These are phyloP conservation scores for Diaporthe velutina DNA, from an alignment of 2,329 filamentous ascomycete genomes.

Conservation along the genomic window DNA sequence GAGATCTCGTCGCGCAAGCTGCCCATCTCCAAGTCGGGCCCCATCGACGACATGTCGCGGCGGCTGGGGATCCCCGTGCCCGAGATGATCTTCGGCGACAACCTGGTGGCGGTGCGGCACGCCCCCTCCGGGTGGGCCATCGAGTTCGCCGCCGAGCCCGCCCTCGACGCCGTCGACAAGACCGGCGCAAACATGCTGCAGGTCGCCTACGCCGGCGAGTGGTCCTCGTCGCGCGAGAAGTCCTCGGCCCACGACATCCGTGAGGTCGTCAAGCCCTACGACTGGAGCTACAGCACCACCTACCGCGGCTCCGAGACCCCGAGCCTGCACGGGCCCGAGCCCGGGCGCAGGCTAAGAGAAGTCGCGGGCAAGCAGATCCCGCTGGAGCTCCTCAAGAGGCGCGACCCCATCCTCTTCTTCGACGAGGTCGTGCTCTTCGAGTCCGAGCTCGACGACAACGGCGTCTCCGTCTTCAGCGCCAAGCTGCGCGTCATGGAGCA, in stretches of 20 bases:
- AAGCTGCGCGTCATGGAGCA: slow-evolving; percentile 95
- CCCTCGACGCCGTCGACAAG: slow-evolving; percentile 93
- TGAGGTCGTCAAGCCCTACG: slow-evolving; percentile 94
- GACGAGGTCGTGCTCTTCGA: slow-evolving; percentile 97
- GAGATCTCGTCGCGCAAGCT: slow-evolving; percentile 87
- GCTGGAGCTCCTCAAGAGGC: slow-evolving; percentile 85
- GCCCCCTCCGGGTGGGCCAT: slow-evolving; percentile 81
- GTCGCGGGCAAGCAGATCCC: slow-evolving; percentile 70
- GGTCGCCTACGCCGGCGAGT: slow-evolving; percentile 92
- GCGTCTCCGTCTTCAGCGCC: slow-evolving; percentile 88
- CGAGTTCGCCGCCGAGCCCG: slow-evolving; percentile 86
- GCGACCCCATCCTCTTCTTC: slow-evolving; percentile 96
- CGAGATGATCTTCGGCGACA: slow-evolving; percentile 99
- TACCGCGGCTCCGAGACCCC: slow-evolving; percentile 77
- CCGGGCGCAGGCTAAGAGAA: slow-evolving; percentile 15
- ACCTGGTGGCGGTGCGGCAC: slow-evolving; percentile 83
- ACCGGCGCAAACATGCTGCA: slow-evolving; percentile 91
- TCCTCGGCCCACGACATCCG: slow-evolving; percentile 89
- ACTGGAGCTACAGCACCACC: slow-evolving; percentile 96
- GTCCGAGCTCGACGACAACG: slow-evolving; percentile 97
- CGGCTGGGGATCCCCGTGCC: slow-evolving; percentile 88
- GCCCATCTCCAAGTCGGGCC: slow-evolving; percentile 91
- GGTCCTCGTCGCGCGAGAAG: slow-evolving; percentile 77
- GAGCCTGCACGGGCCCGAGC: slow-evolving; percentile 5
- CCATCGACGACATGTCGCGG: slow-evolving; percentile 87